Conservation (phyloP, 805 yeast species). For the Lipomyces anomalus region DNA sequence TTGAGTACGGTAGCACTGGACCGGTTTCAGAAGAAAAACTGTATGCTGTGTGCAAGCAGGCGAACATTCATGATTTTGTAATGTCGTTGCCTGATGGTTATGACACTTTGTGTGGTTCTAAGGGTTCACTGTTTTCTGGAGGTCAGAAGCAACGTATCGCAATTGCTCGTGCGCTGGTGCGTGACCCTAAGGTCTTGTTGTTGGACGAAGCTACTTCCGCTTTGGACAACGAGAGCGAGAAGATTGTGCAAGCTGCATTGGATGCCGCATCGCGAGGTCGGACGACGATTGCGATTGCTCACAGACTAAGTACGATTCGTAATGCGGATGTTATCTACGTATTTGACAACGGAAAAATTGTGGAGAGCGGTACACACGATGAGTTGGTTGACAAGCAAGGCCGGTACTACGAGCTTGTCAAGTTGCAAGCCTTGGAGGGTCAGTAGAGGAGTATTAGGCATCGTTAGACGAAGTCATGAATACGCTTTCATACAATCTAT, state of each 20-base stretch:
- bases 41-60: conserved; percentile 42
- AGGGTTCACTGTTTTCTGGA: conserved; percentile 50
- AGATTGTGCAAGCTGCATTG: conserved; percentile 57
- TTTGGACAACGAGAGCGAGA: conserved; percentile 53
- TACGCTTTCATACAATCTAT: too few relatives aligned
- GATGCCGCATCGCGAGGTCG: conserved; percentile 51
- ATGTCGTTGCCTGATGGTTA: conserved; percentile 47
- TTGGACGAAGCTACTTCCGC: conserved; percentile 54
- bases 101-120: conserved; percentile 43
- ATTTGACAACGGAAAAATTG: conserved; percentile 47
- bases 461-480: too few relatives aligned
- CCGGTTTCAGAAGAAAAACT: conserved; percentile 36
- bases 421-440: conserved; percentile 38
- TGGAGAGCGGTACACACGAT: conserved; percentile 45
- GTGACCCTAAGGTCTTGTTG: conserved; percentile 48
- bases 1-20: conserved; percentile 38
- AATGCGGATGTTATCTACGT: conserved; percentile 48
- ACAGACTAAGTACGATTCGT: conserved; percentile 55
- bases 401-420: conserved; percentile 37
- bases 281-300: conserved; percentile 69
- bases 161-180: conserved; percentile 54
- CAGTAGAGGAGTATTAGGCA: too few relatives aligned
- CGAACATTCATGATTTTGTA: conserved; percentile 48
- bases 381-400: conserved; percentile 35
- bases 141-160: conserved; percentile 62